These are phyloP conservation scores for Cryptomeria japonica DNA, from an alignment of 75 land plant species.

Conservation along the genomic window DNA sequence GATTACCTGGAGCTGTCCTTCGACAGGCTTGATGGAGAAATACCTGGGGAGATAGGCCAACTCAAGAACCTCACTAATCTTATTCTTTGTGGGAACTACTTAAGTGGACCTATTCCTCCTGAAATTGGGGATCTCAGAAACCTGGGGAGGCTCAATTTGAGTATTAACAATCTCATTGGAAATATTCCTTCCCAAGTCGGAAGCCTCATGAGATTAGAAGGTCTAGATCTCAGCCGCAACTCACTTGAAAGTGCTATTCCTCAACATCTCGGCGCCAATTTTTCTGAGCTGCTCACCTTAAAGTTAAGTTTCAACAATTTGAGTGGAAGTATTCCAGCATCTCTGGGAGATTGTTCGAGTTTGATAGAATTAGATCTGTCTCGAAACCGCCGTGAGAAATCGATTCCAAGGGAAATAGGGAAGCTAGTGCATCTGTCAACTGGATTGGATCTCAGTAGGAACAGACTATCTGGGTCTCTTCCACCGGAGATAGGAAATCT, in stretches of 20 bases:
- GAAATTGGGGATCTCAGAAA: conserved; percentile 27
- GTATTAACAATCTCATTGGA: too few relatives aligned
- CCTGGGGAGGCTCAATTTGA: conserved; percentile 9
- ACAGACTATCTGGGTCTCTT: not conserved
- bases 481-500: not conserved
- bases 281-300: not conserved
- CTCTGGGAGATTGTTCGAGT: not conserved
- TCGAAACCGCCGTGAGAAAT: not conserved
- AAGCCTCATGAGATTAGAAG: not conserved
- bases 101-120: conserved; percentile 36
- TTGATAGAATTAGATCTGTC: not conserved
- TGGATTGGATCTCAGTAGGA: not conserved
- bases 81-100: conserved; percentile 30
- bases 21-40: conserved; percentile 56
- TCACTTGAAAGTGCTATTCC: too few relatives aligned
- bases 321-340: not conserved
- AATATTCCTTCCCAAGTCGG: too few relatives aligned
- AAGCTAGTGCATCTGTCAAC: not conserved
- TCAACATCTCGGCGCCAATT: not conserved
- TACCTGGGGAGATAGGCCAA: too few relatives aligned
- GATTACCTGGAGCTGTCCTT: conserved; percentile 20
- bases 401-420: not conserved
- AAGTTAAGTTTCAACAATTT: not conserved
- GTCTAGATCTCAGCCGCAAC: not conserved
- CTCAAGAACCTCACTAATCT: conserved; percentile 28